Evolutionary conservation across 208 protist species (phyloP).

Genomic region (Acanthamoeba healyi): DNA sequence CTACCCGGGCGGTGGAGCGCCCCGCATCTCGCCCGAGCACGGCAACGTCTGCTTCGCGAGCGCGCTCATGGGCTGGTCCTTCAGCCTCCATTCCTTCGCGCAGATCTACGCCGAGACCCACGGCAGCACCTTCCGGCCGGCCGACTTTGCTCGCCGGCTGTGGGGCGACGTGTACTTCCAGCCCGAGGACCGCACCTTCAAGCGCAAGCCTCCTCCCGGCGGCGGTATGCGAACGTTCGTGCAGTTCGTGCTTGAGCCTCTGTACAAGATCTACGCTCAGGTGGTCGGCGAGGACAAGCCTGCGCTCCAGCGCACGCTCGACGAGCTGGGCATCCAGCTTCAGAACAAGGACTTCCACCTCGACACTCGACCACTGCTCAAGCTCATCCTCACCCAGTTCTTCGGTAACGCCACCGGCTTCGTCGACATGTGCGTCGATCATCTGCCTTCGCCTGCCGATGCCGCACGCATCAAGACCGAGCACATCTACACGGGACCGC

Average conservation of each 20-base stretch:
- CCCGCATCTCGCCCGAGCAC: conserved; percentile 79
- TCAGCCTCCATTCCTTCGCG: conserved; percentile 96
- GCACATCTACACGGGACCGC: conserved; percentile 89
- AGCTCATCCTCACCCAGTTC: conserved; percentile 86
- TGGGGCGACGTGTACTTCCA: conserved; percentile 98
- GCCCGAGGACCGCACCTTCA: conserved; percentile 83
- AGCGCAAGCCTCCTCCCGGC: conserved; percentile 49
- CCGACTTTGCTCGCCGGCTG: conserved; percentile 94
- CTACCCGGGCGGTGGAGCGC: background rate
- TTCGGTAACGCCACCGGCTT: conserved; percentile 89
- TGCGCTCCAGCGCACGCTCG: conserved; percentile 67
- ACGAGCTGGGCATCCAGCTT: conserved; percentile 86
- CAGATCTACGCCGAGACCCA: conserved; percentile 94
- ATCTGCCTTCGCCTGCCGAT: conserved; percentile 88
- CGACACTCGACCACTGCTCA: conserved; percentile 89
- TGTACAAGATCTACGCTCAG: conserved; percentile 97
- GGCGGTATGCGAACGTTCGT: conserved; percentile 95
- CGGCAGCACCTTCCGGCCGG: conserved; percentile 83
- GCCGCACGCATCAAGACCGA: conserved; percentile 81
- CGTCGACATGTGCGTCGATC: conserved; percentile 89
- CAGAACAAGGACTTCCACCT: conserved; percentile 82
- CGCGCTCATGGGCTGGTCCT: conserved; percentile 93
- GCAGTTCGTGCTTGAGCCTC: conserved; percentile 98
- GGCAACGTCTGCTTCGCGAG: conserved; percentile 86
- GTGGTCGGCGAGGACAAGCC: conserved; percentile 82